Percentiles rank a stretch among this genome's conserved stretches.
Conservation (phyloP, 768 basidiomycete species). For the Tephrocybe rancida region DNA sequence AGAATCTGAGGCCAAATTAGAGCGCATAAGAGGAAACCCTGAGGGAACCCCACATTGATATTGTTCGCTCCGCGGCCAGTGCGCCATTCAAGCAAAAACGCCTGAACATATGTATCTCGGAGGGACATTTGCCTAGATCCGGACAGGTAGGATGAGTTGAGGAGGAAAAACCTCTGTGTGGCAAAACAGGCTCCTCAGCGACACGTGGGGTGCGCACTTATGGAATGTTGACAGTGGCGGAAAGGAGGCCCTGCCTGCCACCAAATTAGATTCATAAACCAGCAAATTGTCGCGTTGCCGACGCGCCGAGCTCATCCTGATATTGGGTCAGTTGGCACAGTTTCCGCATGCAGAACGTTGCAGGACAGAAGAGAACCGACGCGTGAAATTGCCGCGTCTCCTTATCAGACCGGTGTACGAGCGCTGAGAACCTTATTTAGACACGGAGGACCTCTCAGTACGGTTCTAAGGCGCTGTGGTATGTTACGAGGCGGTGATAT, state of each 20-base stretch:
- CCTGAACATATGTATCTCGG: not conserved
- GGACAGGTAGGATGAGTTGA: not conserved
- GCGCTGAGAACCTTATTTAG: not conserved
- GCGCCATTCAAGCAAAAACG: not conserved
- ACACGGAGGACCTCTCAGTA: no score
- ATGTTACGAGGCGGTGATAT: not conserved
- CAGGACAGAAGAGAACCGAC: not conserved
- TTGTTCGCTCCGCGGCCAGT: not conserved
- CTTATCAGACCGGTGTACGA: not conserved
- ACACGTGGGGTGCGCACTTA: slow-evolving; percentile 6
- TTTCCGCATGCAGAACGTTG: slow-evolving; percentile 2
- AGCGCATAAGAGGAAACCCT: slow-evolving; percentile 13
- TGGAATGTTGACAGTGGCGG: slow-evolving; percentile 4
- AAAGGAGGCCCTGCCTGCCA: not conserved
- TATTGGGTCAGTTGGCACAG: not conserved
- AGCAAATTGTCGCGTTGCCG: slow-evolving; percentile 1
- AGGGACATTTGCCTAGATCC: not conserved
- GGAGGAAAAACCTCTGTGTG: not conserved
- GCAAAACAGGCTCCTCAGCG: not conserved
- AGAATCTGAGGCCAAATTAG: slow-evolving; percentile 20
- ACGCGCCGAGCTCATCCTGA: not conserved
- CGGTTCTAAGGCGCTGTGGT: no score
- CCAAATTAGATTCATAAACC: not conserved
- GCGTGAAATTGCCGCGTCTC: no score
- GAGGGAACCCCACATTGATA: not conserved